Evolutionary conservation across 441 rosid genomes (phyloP), one percentile per base, ranked within the genome.

Genomic region (Pelargonium myrrhifolium): DNA sequence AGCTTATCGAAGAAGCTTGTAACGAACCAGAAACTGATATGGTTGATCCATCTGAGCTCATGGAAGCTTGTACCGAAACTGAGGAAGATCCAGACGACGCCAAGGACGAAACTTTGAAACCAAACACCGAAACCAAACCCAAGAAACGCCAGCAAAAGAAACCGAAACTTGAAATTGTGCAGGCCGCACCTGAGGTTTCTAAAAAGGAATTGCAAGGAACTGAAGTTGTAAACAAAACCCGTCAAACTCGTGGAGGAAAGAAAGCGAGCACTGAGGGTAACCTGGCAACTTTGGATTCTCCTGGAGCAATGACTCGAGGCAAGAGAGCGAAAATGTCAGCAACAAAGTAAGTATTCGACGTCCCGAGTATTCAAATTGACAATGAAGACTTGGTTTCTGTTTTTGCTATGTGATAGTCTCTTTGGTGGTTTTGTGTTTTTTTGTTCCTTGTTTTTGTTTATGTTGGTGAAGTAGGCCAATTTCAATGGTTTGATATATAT

Each of bases 251-350:
- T 7, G n/a, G 55, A 49, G 55, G 18, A 49, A 12, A 7, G 60
- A 55, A 55, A 15, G 60, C 60, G 9, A 55, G 2, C 12, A 20
- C 26, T 18, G 20, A 55, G 60, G 60, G 26, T 20, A 22, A 18
- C 0, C 20, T 7, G 21, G 60, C 60, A 18, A 55, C 12, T 2
- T 10, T 24, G 3, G 21, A 24, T 55, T 12, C 60, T 18, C 12
- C 24, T 20, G 60, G 60, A 26, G 60, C 60, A 55, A 18, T 18
- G 26, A 55, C 60, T 24, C 60, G 26, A 55, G 21, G 60, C 60
- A 55, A 55, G 60, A 55, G 26, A 55, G 60, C 60, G 1, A 55
- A 55, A 55, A 17, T 20, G 26, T 28, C 26, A 20, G 18, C 15
- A 7, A 49, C 17, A 28, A 1, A 28, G 35, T 28, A 28, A 28